Base-by-base conservation (phyloP, 352 stramenopile genomes). In the Phytophthora nicotianae region DNA sequence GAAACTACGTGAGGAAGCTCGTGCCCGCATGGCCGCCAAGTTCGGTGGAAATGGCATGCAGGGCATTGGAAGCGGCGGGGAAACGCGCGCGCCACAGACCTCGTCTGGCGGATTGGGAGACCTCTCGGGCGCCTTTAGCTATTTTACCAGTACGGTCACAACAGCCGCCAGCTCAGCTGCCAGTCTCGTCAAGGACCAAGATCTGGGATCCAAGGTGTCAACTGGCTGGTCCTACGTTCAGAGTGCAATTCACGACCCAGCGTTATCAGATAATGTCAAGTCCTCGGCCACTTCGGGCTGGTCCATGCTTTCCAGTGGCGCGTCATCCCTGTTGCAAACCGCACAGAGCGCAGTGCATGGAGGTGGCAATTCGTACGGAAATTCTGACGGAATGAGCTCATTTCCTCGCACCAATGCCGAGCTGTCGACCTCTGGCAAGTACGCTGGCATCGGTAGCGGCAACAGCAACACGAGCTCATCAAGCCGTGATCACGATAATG, bases 171-270 rank as follows among this genome's bases (percentile, higher is more conserved):
- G 67, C 43, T 79, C 81, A 11, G 86, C 86, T 17, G 81, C 80
- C 11, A 91, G 55, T 43, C 67, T 92, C 19, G 83, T 94, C 32
- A 88, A 89, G 47, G 84, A 94, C 50, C 68, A 90, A 62, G 82
- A 93, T 23, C 58, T 94, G 40, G 77, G 78, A 24, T 83, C 77
- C 42, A 93, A 92, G 56, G 86, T 94, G 24, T 90, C 83, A 9
- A 89, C 81, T 2, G 74, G 83, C 17, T 94, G 86, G 86, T 91
- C 76, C 13, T 89, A 82, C 42, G 75, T 94, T 19, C 82, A 90
- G 52, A 89, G 69, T 56, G 88, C 80, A 23, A 83, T 93, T 20
- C 74, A 77, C 13, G 86, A 93, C 58, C 86, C 86, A 3, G 79
- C 82, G 32, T 62, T 94, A 16, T 80, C 76, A 27, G 60, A 81